phyloP scores from a whole-genome alignment of 2,329 filamentous ascomycete species.

The Dothideomycetes sp. region DNA sequence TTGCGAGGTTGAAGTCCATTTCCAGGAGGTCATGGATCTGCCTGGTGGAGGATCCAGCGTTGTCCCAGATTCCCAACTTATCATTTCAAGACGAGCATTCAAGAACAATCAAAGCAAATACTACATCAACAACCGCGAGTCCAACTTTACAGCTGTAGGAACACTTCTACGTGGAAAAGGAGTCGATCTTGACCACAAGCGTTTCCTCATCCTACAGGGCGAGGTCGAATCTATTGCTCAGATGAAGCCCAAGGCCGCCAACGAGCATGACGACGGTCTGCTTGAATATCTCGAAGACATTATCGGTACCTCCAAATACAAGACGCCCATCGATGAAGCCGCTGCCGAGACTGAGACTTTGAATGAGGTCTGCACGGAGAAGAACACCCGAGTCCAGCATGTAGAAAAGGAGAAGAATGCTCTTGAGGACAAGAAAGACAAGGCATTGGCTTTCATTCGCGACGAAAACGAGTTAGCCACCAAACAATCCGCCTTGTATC shows the following conservation, averaged over 20 bases:
- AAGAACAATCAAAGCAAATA: conserved; percentile 98
- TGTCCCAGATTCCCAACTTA: conserved; percentile 70
- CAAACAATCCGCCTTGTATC: conserved; percentile 87
- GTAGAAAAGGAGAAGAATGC: conserved; percentile 94
- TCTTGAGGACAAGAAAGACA: conserved; percentile 93
- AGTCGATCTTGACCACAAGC: conserved; percentile 94
- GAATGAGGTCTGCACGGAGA: conserved; percentile 91
- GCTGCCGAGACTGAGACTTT: conserved; percentile 80
- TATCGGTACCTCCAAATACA: conserved; percentile 97
- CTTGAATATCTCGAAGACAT: conserved; percentile 97
- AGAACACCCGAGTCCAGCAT: conserved; percentile 88
- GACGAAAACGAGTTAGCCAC: conserved; percentile 87
- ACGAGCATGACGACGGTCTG: conserved; percentile 91
- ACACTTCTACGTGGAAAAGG: conserved; percentile 76
- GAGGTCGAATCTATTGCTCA: conserved; percentile 98
- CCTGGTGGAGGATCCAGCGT: conserved; percentile 64
- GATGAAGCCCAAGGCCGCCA: conserved; percentile 94
- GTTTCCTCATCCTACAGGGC: conserved; percentile 92
- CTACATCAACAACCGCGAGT: conserved; percentile 83
- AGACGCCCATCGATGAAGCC: conserved; percentile 89
- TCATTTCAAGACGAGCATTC: conserved; percentile 88
- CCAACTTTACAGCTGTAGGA: conserved; percentile 86
- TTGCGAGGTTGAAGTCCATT: conserved; percentile 95
- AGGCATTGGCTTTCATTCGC: conserved; percentile 74
- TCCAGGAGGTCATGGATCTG: conserved; percentile 86